These are phyloP conservation scores for Durusdinium trenchii DNA, from an alignment of 73 alveolate species.

Conservation along the genomic window DNA sequence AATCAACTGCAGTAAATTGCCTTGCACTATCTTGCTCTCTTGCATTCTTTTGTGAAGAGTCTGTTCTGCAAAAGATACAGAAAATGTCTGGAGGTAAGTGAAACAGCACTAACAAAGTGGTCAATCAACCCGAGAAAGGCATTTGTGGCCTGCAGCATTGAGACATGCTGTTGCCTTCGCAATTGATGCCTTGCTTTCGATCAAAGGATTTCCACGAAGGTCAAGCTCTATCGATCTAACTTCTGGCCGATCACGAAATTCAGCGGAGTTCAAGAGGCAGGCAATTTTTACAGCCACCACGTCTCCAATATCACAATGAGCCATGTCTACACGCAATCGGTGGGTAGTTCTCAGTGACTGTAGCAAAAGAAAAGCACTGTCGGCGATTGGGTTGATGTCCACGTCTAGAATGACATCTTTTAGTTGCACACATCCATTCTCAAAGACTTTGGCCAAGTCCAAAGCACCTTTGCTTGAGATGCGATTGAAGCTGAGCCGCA, in stretches of 20 bases:
- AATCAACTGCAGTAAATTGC: no score
- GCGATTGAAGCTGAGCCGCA: slow-evolving; percentile 75
- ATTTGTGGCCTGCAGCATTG: slow-evolving; percentile 62
- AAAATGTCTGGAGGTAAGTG: no score
- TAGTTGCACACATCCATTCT: not conserved
- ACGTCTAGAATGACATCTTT: slow-evolving; percentile 49
- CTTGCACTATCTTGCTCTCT: no score
- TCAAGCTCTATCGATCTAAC: slow-evolving; percentile 34
- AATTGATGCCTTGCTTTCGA: not conserved
- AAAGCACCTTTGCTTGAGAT: slow-evolving; percentile 73
- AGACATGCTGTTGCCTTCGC: slow-evolving; percentile 58
- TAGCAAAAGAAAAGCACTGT: slow-evolving; percentile 9
- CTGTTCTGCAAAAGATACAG: no score
- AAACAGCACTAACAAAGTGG: no score
- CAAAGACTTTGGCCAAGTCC: slow-evolving; percentile 38
- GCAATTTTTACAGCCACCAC: slow-evolving; percentile 39
- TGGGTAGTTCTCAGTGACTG: not conserved
- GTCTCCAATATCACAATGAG: slow-evolving; percentile 64
- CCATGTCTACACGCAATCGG: slow-evolving; percentile 64
- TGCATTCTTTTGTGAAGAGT: no score
- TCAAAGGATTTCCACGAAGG: slow-evolving; percentile 54
- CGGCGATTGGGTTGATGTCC: slow-evolving; percentile 64
- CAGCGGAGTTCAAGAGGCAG: not conserved
- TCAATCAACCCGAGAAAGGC: slow-evolving; percentile 51
- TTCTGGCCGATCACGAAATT: not conserved